Percentiles rank a stretch among this genome's conserved stretches.
phyloP scores from a whole-genome alignment of 805 yeast genomes.

The Candida corydali region DNA sequence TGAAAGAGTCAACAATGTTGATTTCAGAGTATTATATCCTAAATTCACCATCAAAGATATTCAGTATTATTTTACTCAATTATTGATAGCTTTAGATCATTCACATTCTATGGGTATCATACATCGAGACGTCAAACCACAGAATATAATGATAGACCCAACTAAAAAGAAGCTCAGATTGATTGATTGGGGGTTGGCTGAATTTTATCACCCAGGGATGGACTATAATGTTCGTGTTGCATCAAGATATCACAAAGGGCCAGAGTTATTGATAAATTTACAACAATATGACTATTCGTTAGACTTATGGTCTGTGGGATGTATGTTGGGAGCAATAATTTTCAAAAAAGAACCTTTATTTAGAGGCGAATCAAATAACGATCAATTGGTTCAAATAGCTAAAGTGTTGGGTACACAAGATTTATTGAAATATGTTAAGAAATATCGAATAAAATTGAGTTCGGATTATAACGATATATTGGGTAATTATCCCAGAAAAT shows the following conservation, averaged over 20 bases:
- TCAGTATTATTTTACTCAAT: slow-evolving; percentile 76
- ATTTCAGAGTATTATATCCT: slow-evolving; percentile 77
- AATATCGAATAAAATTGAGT: slow-evolving; percentile 68
- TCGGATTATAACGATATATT: slow-evolving; percentile 70
- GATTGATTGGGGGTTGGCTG: slow-evolving; percentile 96
- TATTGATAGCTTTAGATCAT: slow-evolving; percentile 80
- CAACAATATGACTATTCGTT: slow-evolving; percentile 87
- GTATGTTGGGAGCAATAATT: slow-evolving; percentile 85
- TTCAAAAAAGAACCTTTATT: slow-evolving; percentile 91
- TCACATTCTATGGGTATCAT: slow-evolving; percentile 94
- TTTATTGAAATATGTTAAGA: slow-evolving; percentile 60
- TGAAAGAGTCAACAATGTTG: slow-evolving; percentile 79
- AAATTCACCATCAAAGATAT: slow-evolving; percentile 71
- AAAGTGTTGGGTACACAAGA: slow-evolving; percentile 85
- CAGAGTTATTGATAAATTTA: slow-evolving; percentile 81
- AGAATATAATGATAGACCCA: slow-evolving; percentile 93
- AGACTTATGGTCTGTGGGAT: slow-evolving; percentile 93
- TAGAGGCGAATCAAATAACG: slow-evolving; percentile 86
- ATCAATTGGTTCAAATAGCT: slow-evolving; percentile 86
- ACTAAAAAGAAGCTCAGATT: slow-evolving; percentile 62
- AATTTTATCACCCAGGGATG: slow-evolving; percentile 83
- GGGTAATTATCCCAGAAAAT: slow-evolving; percentile 68
- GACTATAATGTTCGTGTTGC: slow-evolving; percentile 94
- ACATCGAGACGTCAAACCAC: slow-evolving; percentile 95
- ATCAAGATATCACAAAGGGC: slow-evolving; percentile 89